Evolutionary conservation across 164 flowering plant species (phyloP), one percentile per base, ranked within the genome.

Genomic region (Litsea cubeba): DNA sequence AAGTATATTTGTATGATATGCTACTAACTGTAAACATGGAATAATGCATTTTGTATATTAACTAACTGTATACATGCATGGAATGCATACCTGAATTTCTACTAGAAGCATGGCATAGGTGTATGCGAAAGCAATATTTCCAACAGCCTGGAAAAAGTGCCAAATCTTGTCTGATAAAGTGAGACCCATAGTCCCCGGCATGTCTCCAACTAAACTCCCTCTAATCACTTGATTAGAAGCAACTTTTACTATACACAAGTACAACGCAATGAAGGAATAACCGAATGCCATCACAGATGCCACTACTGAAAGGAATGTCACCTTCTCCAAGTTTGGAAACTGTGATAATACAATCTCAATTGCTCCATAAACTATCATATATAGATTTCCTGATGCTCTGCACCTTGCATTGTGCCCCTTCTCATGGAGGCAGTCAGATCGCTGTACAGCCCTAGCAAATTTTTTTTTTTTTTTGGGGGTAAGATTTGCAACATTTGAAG

Each of bases 61-160:
- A 6, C 40, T 5, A 35, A 35, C 40, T 5, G 40, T 35, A 35
- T 5, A 35, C 10, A 35, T 35, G 46, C 10, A 35, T 35, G 46
- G 11, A 5, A 40, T 26, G 10, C 35, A 8, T 71, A 85, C 88
- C 86, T 85, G 86, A 49, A 85, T 83, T 80, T 85, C 88, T 1
- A 85, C 58, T 25, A 85, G 70, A 11, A 85, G 76, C 71, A 72
- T 68, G n/a, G 83, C 78, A 28, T 76, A 85, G 30, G 81, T 82
- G 65, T 76, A 85, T 50, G 88, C 86, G 57, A 85, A 83, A 17
- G 84, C 86, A 72, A 85, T 82, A 50, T 85, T 85, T 62, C 86
- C 86, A 2, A 85, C 77, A 71, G 83, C 84, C 71, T 83, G 86
- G 57, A 82, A 80, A 3, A 68, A 68, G 51, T 80, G 75, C 84